Evolutionary conservation across 805 yeast genomes (phyloP), one percentile per base, ranked within the genome.

Genomic region (Wickerhamiella occidentalis): DNA sequence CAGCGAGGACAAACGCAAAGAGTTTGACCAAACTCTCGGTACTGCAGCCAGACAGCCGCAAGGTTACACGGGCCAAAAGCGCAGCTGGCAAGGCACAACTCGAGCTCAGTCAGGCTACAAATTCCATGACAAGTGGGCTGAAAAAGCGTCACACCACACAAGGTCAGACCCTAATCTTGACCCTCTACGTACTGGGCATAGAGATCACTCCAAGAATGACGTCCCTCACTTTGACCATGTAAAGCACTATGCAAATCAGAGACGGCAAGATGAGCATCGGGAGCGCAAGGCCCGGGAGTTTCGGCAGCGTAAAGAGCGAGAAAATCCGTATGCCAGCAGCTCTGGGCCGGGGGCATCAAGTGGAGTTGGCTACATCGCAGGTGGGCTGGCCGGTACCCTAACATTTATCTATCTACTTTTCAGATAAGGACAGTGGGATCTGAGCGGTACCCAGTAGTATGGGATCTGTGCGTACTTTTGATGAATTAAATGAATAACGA

Each of bases 21-120:
- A 73, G 8, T 81, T 80, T 59, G 85, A 81, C 54, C 44, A 38
- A 25, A 47, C 57, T 36, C 55, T 55, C 17, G 61, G 59, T 22
- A 45, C 49, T 15, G 58, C 58, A n/a, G 60, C 52, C 17, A 50
- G 60, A 8, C 50, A 51, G 50, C 60, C 60, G n/a, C 54, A 57
- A 47, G 60, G 58, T 9, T 56, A 56, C 51, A 52, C 55, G 50
- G 55, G 51, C 22, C 26, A 44, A 41, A 45, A 42, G 13, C 29
- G 45, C 11, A 21, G 45, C n/a, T 50, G 53, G 55, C 47, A 45
- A 25, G 55, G 55, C 2, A 45, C 55, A n/a, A 11, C 29, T 25
- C 51, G 53, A 12, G 52, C 53, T 3, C 29, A 41, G 17, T 52
- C 55, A 1, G 55, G 55, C 21, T 50, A 42, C 43, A 26, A 40